These are phyloP conservation scores for Suhomyces anneliseae DNA, from an alignment of 1,139 yeast species.

Conservation along the genomic window DNA sequence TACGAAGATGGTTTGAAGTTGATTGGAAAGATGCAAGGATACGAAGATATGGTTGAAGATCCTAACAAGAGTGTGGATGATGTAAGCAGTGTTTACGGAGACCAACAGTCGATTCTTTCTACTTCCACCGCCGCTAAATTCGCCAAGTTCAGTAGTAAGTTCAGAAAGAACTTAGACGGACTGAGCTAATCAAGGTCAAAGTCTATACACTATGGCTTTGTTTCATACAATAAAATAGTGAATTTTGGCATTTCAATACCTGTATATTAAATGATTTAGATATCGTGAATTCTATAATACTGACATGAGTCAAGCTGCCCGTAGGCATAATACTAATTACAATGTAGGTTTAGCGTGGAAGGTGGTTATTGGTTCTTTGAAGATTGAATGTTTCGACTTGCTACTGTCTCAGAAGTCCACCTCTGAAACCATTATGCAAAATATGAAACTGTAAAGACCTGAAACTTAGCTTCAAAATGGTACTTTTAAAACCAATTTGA, in stretches of 20 bases:
- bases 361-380: too few species aligned
- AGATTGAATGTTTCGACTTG: too few species aligned
- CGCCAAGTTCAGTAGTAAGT: constrained; percentile 43
- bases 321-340: too few species aligned
- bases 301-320: too few species aligned
- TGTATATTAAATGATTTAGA: background rate
- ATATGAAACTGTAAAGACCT: too few species aligned
- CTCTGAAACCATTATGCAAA: too few species aligned
- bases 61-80: constrained; percentile 15
- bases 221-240: background rate
- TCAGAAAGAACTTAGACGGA: constrained; percentile 21
- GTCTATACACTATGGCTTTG: background rate
- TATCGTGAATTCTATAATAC: background rate
- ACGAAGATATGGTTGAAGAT: constrained; percentile 7
- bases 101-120: constrained; percentile 28
- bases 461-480: too few species aligned
- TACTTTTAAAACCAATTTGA: too few species aligned
- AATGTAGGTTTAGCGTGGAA: too few species aligned
- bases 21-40: constrained; percentile 36
- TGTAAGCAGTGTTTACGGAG: constrained; percentile 20
- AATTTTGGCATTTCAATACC: constrained; percentile 3
- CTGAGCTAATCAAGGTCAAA: background rate
- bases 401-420: too few species aligned
- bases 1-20: constrained; percentile 43
- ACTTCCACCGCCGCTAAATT: constrained; percentile 39